A percentile compares a stretch with the other conserved stretches of the same genome.
These are phyloP conservation scores for Ichthyophonus hoferi DNA, from an alignment of 208 protist species.

Conservation along the genomic window DNA sequence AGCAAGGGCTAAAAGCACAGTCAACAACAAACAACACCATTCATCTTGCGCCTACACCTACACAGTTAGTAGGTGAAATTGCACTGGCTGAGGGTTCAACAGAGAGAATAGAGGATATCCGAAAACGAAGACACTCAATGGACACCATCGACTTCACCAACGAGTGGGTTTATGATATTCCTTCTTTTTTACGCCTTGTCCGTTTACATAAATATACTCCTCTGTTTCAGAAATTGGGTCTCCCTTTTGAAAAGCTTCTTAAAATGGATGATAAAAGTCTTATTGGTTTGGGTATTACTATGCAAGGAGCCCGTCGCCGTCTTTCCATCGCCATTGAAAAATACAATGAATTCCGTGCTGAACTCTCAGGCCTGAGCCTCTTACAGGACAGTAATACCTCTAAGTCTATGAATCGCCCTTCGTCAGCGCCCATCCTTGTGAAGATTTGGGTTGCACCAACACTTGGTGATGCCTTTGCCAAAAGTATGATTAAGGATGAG, in stretches of 20 bases:
- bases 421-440: background rate
- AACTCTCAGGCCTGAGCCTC: background rate
- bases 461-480: background rate
- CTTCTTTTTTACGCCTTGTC: slow-evolving; percentile 12
- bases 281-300: slow-evolving; percentile 1
- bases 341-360: slow-evolving; percentile 4
- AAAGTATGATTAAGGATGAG: background rate
- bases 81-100: too few species aligned
- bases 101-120: too few species aligned
- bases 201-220: slow-evolving; percentile 27
- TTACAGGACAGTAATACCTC: background rate
- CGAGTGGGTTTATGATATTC: background rate
- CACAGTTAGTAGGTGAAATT: too few species aligned
- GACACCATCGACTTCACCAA: slow-evolving; percentile 24
- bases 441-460: background rate
- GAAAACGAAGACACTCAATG: slow-evolving; percentile 6
- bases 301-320: background rate
- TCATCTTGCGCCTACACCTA: too few species aligned
- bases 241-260: slow-evolving; percentile 5
- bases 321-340: slow-evolving; percentile 20
- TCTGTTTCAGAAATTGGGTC: background rate
- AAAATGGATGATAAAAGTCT: slow-evolving; percentile 20
- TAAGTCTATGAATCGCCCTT: background rate
- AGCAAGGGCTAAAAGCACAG: too few species aligned
- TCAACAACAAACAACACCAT: too few species aligned